Percentiles rank a stretch among this genome's conserved stretches.
Evolutionary conservation across 345 rosid species (phyloP).

Genomic region (Noccaea bulbosa): DNA sequence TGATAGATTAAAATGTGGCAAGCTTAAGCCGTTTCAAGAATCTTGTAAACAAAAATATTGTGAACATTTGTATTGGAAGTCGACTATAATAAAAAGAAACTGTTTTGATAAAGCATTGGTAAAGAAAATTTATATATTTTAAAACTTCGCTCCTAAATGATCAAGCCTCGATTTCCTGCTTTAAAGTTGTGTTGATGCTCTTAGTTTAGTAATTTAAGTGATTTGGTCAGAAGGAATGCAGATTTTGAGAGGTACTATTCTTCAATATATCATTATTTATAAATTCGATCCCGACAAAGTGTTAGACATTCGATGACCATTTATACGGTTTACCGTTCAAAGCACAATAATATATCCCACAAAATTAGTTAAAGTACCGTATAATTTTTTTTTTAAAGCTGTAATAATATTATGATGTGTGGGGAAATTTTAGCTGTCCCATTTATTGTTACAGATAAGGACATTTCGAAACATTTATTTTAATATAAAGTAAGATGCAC

Average conservation of each 20-base stretch:
- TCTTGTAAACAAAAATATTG: not conserved
- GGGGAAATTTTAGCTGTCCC: constrained; percentile 46
- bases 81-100: not conserved
- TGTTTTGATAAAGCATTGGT: too few species aligned
- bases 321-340: not conserved
- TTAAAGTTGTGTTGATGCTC: constrained; percentile 16
- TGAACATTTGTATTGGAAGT: not conserved
- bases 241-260: constrained; percentile 20
- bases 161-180: not conserved
- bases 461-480: constrained; percentile 23
- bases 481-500: constrained; percentile 44
- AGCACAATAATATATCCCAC: constrained; percentile 23
- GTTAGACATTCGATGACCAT: constrained; percentile 45
- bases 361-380: constrained; percentile 29
- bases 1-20: not conserved
- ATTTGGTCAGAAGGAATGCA: constrained; percentile 32
- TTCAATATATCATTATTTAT: constrained; percentile 10
- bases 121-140: not conserved
- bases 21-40: not conserved
- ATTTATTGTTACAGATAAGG: constrained; percentile 45
- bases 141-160: not conserved
- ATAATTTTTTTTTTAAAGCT: constrained; percentile 21
- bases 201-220: constrained; percentile 1
- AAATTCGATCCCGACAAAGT: constrained; percentile 32
- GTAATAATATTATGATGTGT: constrained; percentile 1